Base-by-base conservation (phyloP, 2,329 filamentous ascomycete species). In the Calonectria hawksworthii region DNA sequence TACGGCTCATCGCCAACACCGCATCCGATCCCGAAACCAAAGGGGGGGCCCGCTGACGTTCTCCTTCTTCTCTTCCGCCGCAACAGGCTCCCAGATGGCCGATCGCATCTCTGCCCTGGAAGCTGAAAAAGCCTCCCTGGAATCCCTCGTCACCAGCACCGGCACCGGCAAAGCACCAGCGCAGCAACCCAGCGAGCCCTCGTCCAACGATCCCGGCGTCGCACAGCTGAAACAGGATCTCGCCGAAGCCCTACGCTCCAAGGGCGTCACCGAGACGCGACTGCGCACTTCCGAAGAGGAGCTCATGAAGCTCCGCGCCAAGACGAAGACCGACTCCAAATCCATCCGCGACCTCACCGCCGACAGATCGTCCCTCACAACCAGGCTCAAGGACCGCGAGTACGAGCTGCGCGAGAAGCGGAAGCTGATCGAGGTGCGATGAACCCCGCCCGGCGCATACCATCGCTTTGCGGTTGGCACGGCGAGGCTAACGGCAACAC, bases 321-420 rank as follows among this genome's bases (percentile, higher is more conserved):
- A 92, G 79, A 88, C 89, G 7, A 89, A 88, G 56, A 86, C 88
- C n/a, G 93, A 96, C 73, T 85, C 87, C 10, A 90, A 89, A 78
- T 88, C 89, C 23, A 89, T 98, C 67, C 86, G 88, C 21, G 87
- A 90, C 28, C 86, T 98, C 23, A 90, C 92, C 26, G 86, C 88
- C 30, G 93, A 96, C 80, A 90, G 92, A 41, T 88, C 89, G 23
- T 85, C 88, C 2, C 86, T 97, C 23, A 88, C 91, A 65, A 89
- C 92, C 52, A 93, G 93, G 76, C 86, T 98, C 51, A 93, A 91
- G 76, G 96, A 98, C 84, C 89, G 94, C 36, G 95, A 98, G 75
- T 95, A 98, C 80, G 97, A 99, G 87, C 86, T 98, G 38, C 91
- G 90, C 71, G 95, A 93, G 74, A 98, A 98, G 88, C 92, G 93